Conservation (phyloP, 306 rosid genomes). For the Inga laurina region DNA sequence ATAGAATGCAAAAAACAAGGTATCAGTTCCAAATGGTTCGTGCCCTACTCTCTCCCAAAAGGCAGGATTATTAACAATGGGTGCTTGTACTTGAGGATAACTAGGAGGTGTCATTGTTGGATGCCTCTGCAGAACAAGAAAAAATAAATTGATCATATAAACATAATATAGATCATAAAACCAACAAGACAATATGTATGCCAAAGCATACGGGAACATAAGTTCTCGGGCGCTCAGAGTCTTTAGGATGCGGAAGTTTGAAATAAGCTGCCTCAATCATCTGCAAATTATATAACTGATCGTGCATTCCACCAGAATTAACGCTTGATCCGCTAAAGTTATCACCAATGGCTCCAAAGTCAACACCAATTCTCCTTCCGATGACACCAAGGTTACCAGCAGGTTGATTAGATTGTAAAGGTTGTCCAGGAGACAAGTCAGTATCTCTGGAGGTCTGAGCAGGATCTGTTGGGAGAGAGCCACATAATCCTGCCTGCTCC, state of each 20-base stretch:
- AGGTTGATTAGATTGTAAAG: slow-evolving; percentile 69
- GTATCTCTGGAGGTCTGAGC: slow-evolving; percentile 61
- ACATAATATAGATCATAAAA: slow-evolving; percentile 10
- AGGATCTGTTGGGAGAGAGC: slow-evolving; percentile 60
- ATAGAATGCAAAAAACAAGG: slow-evolving; percentile 91
- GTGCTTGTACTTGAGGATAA: slow-evolving; percentile 96
- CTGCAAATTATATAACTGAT: slow-evolving; percentile 70
- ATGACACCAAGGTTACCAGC: slow-evolving; percentile 86
- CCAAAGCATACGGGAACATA: slow-evolving; percentile 67
- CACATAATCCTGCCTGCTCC: slow-evolving; percentile 63
- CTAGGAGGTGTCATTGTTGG: slow-evolving; percentile 78
- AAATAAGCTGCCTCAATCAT: slow-evolving; percentile 87
- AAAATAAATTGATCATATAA: slow-evolving; percentile 21
- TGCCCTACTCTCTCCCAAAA: slow-evolving; percentile 90
- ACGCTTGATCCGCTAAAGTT: slow-evolving; percentile 58
- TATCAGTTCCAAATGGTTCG: slow-evolving; percentile 72
- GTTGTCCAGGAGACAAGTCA: slow-evolving; percentile 85
- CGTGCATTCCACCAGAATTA: slow-evolving; percentile 70
- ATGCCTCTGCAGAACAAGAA: slow-evolving; percentile 57
- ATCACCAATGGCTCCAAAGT: slow-evolving; percentile 91
- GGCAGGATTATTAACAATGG: slow-evolving; percentile 88
- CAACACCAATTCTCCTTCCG: slow-evolving; percentile 93
- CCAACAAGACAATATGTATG: slow-evolving; percentile 3
- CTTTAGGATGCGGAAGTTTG: slow-evolving; percentile 87
- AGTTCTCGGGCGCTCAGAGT: slow-evolving; percentile 88